A percentile compares a stretch with the other conserved stretches of the same genome.
Evolutionary conservation across 768 basidiomycete genomes (phyloP).

Genomic region (Cytidiella melzeri): DNA sequence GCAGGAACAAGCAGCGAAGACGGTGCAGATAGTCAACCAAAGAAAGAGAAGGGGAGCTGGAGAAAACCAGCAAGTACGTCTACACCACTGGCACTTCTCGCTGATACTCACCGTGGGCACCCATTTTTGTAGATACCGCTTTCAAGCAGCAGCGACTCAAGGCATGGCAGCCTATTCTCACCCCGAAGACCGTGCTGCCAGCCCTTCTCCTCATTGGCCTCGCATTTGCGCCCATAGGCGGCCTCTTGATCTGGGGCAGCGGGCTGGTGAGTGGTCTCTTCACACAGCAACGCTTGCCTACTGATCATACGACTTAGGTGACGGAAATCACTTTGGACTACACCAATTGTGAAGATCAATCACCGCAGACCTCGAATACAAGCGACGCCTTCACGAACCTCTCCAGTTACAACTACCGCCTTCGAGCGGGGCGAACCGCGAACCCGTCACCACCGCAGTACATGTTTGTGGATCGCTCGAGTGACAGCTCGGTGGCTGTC

Average conservation of each 20-base stretch:
- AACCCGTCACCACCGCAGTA: conserved; percentile 56
- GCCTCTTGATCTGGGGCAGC: conserved; percentile 88
- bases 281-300: conserved; percentile 11
- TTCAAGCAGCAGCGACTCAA: conserved; percentile 99
- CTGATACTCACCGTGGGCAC: conserved; percentile 13
- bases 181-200: conserved; percentile 95
- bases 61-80: conserved; percentile 74
- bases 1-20: conserved; percentile 25
- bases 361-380: conserved; percentile 30
- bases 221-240: conserved; percentile 94
- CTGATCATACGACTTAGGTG: conserved; percentile 42
- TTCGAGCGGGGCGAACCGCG: conserved; percentile 55
- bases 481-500: conserved; percentile 38
- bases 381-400: conserved; percentile 42
- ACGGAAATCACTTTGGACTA: conserved; percentile 95
- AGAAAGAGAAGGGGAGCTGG: conserved; percentile 86
- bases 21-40: conserved; percentile 33
- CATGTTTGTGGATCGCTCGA: conserved; percentile 62
- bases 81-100: conserved; percentile 8
- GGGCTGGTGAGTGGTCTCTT: conserved; percentile 39
- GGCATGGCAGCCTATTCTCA: conserved; percentile 99
- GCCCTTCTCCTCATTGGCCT: conserved; percentile 94
- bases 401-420: conserved; percentile 63
- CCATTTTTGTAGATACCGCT: conserved; percentile 68
- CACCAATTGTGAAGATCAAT: conserved; percentile 76